These are phyloP conservation scores for Naganishia vaughanmartiniae DNA, from an alignment of 768 basidiomycete genomes.

Conservation along the genomic window DNA sequence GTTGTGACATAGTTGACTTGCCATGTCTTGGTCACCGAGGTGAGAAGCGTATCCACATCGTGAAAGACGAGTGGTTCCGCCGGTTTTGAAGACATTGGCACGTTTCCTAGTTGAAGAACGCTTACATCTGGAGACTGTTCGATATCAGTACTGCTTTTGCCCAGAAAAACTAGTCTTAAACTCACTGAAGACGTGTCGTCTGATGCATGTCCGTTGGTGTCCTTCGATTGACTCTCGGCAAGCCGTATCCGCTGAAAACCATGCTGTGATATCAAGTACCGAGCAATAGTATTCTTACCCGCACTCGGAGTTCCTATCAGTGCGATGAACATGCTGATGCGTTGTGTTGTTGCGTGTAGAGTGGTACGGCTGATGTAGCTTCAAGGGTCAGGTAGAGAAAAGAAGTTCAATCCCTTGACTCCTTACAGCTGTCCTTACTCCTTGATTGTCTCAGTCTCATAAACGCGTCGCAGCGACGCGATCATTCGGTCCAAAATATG, in stretches of 20 bases:
- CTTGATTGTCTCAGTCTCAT: slow-evolving; percentile 1
- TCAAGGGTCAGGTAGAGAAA: no score
- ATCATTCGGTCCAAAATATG: background rate
- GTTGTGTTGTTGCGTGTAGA: background rate
- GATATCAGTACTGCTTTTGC: background rate
- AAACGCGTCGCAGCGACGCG: background rate
- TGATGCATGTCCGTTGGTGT: background rate
- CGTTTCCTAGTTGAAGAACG: background rate
- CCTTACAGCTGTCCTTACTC: no score
- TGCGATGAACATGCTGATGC: slow-evolving; percentile 52
- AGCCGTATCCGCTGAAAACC: slow-evolving; percentile 47
- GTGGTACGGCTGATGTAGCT: no score
- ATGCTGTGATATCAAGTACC: slow-evolving; percentile 47
- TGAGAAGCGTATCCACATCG: slow-evolving; percentile 57
- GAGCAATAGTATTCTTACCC: slow-evolving; percentile 52
- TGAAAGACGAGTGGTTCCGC: slow-evolving; percentile 8
- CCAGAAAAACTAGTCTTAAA: background rate
- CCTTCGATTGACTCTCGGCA: background rate
- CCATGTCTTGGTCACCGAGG: slow-evolving; percentile 80
- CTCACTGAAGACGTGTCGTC: background rate
- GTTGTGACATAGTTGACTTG: slow-evolving; percentile 71
- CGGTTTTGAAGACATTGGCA: background rate
- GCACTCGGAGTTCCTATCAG: slow-evolving; percentile 53
- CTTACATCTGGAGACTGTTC: background rate
- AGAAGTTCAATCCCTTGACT: no score